Conservation (phyloP, 2,329 filamentous ascomycete genomes). For the Piedraia hortae region DNA sequence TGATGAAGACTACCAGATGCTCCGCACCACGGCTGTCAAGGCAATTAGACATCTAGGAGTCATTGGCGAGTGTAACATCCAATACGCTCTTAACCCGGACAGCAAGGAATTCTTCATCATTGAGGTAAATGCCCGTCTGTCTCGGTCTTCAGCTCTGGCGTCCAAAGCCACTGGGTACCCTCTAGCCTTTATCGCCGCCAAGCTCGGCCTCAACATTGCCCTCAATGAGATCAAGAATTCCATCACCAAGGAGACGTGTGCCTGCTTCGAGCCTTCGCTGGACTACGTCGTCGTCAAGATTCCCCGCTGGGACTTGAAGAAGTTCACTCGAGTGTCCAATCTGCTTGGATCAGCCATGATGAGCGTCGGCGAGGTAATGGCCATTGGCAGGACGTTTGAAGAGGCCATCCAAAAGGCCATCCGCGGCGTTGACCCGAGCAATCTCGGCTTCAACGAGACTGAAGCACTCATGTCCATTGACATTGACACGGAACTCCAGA, state of each 20-base stretch:
- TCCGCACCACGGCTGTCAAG: conserved; percentile 85
- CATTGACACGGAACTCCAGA: conserved; percentile 87
- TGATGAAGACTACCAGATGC: conserved; percentile 97
- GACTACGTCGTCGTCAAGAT: conserved; percentile 99
- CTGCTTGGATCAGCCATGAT: conserved; percentile 97
- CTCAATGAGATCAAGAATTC: conserved; percentile 91
- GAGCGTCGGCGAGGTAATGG: conserved; percentile 98
- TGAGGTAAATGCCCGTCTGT: conserved; percentile 91
- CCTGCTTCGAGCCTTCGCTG: conserved; percentile 92
- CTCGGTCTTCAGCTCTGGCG: conserved; percentile 76
- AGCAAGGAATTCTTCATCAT: conserved; percentile 97
- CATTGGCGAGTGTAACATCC: conserved; percentile 96
- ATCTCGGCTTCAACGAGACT: conserved; percentile 81
- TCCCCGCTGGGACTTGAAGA: conserved; percentile 94
- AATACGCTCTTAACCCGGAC: conserved; percentile 88
- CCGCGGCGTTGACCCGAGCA: conserved; percentile 78
- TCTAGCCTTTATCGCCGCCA: conserved; percentile 84
- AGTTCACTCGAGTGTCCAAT: conserved; percentile 89
- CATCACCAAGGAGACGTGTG: conserved; percentile 83
- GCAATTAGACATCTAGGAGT: conserved; percentile 92
- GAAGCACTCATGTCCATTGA: conserved; percentile 80
- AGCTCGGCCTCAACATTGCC: conserved; percentile 80
- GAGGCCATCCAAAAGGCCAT: conserved; percentile 98
- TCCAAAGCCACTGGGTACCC: conserved; percentile 96
- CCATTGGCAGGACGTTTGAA: conserved; percentile 85